Base-by-base conservation (phyloP, 495 filamentous ascomycete genomes). In the Delitschia confertaspora region DNA sequence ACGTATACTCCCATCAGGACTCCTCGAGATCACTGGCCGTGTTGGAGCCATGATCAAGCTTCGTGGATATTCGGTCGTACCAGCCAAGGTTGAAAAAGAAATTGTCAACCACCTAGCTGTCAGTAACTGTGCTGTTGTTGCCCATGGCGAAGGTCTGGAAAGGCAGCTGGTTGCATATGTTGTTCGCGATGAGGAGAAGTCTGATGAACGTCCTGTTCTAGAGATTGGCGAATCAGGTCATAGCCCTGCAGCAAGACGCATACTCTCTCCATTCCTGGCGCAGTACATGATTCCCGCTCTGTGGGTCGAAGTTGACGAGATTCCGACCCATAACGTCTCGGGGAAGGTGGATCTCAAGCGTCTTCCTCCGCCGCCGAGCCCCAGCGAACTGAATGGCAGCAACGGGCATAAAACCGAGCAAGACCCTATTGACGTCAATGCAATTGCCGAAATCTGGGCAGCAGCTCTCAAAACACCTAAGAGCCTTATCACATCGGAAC, bases 251-350 rank as follows among this genome's bases (percentile, higher is more conserved):
- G 69, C 76, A 4, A 69, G 79, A 20, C 68, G 72, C 32, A 65
- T 63, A 1, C 66, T 83, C 3, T 61, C 71, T 6, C 60, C 66
- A 6, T 68, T 69, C 33, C 66, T 83, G n/a, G 79, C 79, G 13
- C 76, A 76, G 33, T 83, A 83, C 44, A 83, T 83, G 79, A 76
- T 83, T 38, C 79, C 79, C 0, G 65, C 76, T 1, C 57, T 80
- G 16, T 83, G 78, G 79, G 71, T 82, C 42, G 67, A 71, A 29
- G 36, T 83, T 24, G 66, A 74, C 24, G 67, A 71, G 38, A 52
- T 83, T 8, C 79, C 78, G 11, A 82, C 78, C 0, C 71, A 78
- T 41, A 72, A 71, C 41, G 79, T 83, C 4, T 80, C 78, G 16
- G 79, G 78, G 10, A 83, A 83, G 59, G 71, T 77, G 21, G 75